Base-by-base conservation (phyloP, 2,329 filamentous ascomycete species). In the Arthrinium phaeospermum region DNA sequence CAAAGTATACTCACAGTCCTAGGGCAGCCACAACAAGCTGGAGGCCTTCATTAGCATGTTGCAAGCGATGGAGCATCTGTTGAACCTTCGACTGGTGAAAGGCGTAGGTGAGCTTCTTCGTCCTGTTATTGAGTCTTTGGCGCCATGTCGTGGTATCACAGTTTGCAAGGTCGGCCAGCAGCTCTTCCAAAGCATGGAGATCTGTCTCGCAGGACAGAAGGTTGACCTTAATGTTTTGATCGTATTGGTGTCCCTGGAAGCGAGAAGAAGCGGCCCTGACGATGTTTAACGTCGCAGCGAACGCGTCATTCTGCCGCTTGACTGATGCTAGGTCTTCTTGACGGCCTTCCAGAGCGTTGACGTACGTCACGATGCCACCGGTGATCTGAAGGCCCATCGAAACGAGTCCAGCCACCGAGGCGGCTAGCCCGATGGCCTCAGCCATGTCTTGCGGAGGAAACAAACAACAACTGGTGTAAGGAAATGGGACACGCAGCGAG, bases 361-460 rank as follows among this genome's bases (percentile, higher is more conserved):
- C 67, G 45, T 69, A 73, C 1, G 67, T 69, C 44, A 51, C 27
- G 34, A 71, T 57, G 51, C 69, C 67, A n/a, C 69, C 44, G 1
- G 69, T 73, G n/a, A 73, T 37, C 37, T 57, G 72, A 37, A 73
- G 46, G 30, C 69, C 67, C 4, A 73, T 5, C n/a, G 72, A 71
- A 19, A 72, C 22, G 41, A 71, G 72, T 44, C 72, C 72, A 5
- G 51, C 51, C 10, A 73, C 67, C 16, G 72, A 73, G 67, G 69
- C 69, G 19, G 72, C 67, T n/a, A 73, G 51, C 24, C 72, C 69
- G n/a, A 71, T 1, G 19, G 44, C n/a, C 67, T 73, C 72, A 3
- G 16, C 14, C 22, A 30, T 30, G 27, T 30, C 27, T 30, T 30
- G 27, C 27, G 27, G 27, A 30, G 27, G 27, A 30, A 30, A 30